phyloP scores from a whole-genome alignment of 805 yeast species.

The Saccharomycopsis selenospora region DNA sequence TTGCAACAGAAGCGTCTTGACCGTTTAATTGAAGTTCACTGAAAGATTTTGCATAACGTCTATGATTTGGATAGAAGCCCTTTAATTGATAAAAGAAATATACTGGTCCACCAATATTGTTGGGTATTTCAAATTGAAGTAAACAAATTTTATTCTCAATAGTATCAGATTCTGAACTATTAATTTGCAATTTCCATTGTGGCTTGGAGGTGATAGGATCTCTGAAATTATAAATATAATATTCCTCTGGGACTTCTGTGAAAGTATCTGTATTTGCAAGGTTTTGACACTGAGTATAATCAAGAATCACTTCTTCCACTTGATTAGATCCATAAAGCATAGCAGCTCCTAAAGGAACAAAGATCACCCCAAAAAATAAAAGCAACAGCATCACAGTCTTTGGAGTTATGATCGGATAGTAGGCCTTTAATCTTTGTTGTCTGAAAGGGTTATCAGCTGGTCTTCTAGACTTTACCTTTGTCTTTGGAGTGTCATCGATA shows the following conservation, averaged over 20 bases:
- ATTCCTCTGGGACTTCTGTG: slow-evolving; percentile 49
- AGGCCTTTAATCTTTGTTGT: slow-evolving; percentile 57
- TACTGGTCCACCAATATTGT: slow-evolving; percentile 60
- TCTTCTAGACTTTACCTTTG: slow-evolving; percentile 14
- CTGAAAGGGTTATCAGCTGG: slow-evolving; percentile 55
- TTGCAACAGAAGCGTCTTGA: slow-evolving; percentile 46
- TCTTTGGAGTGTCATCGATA: slow-evolving; percentile 28
- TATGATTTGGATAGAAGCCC: slow-evolving; percentile 89
- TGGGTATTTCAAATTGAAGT: slow-evolving; percentile 66
- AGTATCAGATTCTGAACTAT: slow-evolving; percentile 34
- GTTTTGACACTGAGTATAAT: slow-evolving; percentile 64
- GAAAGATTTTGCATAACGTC: slow-evolving; percentile 83
- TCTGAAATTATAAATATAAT: slow-evolving; percentile 56
- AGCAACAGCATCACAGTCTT: slow-evolving; percentile 83
- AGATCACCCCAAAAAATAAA: slow-evolving; percentile 63
- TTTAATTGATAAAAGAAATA: slow-evolving; percentile 80
- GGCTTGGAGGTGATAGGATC: slow-evolving; percentile 35
- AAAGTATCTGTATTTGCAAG: slow-evolving; percentile 40
- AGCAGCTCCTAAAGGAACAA: slow-evolving; percentile 88
- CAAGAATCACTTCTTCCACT: slow-evolving; percentile 67
- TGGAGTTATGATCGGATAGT: slow-evolving; percentile 88
- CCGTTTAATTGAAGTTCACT: slow-evolving; percentile 81
- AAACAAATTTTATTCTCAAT: slow-evolving; percentile 44
- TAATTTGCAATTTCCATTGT: slow-evolving; percentile 53
- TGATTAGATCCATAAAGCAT: slow-evolving; percentile 68